Evolutionary conservation across 1,139 yeast genomes (phyloP).

Genomic region (Debaryomyces sp.): DNA sequence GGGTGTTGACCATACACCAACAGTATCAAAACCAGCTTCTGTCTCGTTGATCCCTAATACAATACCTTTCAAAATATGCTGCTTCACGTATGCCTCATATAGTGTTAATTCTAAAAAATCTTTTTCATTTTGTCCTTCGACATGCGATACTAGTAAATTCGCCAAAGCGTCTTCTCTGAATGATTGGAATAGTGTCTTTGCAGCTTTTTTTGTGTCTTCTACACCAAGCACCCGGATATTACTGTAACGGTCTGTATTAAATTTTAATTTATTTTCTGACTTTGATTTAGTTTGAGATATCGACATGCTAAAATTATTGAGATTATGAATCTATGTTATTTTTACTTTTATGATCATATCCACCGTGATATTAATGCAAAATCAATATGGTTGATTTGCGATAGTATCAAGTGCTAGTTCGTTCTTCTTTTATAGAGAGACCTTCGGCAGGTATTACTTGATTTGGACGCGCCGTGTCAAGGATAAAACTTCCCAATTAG

Average conservation of each 20-base stretch:
- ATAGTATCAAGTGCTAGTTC: not conserved
- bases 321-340: not conserved
- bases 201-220: constrained; percentile 57
- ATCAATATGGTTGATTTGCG: not conserved
- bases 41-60: constrained; percentile 51
- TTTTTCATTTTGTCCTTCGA: constrained; percentile 38
- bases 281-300: not conserved
- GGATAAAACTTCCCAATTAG: not conserved
- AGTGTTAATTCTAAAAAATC: constrained; percentile 47
- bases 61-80: constrained; percentile 59
- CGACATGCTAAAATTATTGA: not conserved
- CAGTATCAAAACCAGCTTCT: constrained; percentile 58
- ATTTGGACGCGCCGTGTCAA: not conserved
- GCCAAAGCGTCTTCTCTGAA: constrained; percentile 58
- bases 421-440: not conserved
- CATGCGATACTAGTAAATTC: constrained; percentile 45
- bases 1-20: constrained; percentile 65
- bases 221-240: constrained; percentile 32
- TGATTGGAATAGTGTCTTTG: constrained; percentile 51
- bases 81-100: constrained; percentile 59
- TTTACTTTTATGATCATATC: not conserved
- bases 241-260: not conserved
- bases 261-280: not conserved
- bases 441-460: not conserved
- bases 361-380: not conserved